Base-by-base conservation (phyloP, 257 asterid species). In the Gentiana macrophylla region DNA sequence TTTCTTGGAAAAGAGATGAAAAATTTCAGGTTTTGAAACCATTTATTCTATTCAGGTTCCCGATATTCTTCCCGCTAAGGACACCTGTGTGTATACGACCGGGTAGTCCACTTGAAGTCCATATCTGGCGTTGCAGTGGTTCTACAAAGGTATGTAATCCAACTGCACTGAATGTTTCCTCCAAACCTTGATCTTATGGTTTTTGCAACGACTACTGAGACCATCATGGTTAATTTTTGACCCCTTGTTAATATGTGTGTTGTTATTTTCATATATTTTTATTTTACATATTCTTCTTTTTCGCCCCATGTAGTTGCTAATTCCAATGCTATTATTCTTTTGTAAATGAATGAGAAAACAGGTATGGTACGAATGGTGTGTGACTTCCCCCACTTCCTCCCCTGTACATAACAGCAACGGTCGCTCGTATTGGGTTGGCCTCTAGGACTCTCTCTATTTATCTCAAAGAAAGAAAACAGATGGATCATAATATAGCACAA, bases 361-460 rank as follows among this genome's bases (percentile, higher is more conserved):
- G 98, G 98, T 91, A 12, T 91, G 98, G 96, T 91, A 91, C 37
- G 98, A 91, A 76, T 87, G 98, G 98, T 74, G 84, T 32, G 92
- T 84, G 65, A 62, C 78, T 35, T 84, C 93, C 43, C 9, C 98
- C 36, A 64, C 73, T 44, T 63, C 90, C 46, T 75, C 82, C 11
- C 86, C 95, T 49, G 61, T 91, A 72, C 98, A 91, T 81, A 91
- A 91, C 76, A 76, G 84, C 37, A 87, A 83, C 37, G 98, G 98
- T 2, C 95, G 96, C 46, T 91, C 96, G 2, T 85, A 91, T 60
- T 91, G 98, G 98, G 98, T 91, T 35, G 98, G 98, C 53, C 81
- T 91, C 47, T 66, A 59, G 60, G 65, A 32, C 37, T 11, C 11
- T 3, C 32, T 33, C 7, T 24, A 24, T 24, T 24, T 24, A 24